A percentile compares a stretch with the other conserved stretches of the same genome.
These are phyloP conservation scores for Mollisia scopiformis DNA, from an alignment of 2,329 filamentous ascomycete genomes.

Conservation along the genomic window DNA sequence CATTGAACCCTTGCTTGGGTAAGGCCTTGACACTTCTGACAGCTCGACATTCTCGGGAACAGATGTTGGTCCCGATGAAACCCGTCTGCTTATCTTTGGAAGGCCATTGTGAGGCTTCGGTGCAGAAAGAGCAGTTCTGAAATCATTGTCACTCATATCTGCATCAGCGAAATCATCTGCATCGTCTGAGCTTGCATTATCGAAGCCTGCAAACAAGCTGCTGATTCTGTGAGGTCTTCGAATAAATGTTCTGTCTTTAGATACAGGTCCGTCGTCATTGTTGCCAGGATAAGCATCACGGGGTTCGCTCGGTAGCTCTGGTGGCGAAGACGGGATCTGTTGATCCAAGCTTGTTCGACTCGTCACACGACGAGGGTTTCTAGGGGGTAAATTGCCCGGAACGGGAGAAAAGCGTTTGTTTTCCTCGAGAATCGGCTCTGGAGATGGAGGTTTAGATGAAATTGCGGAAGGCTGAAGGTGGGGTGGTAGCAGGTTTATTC, in stretches of 20 bases:
- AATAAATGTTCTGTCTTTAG: constrained; percentile 55
- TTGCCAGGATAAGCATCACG: constrained; percentile 76
- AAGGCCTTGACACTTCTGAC: constrained; percentile 22
- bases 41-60: constrained; percentile 33
- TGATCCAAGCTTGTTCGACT: constrained; percentile 50
- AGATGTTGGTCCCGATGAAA: constrained; percentile 28
- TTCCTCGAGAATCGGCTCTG: constrained; percentile 41
- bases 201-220: constrained; percentile 86
- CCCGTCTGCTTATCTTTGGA: constrained; percentile 21
- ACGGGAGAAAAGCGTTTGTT: constrained; percentile 51
- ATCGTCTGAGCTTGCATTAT: constrained; percentile 70
- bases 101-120: constrained; percentile 50
- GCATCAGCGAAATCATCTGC: constrained; percentile 62
- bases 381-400: constrained; percentile 57
- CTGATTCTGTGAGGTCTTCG: constrained; percentile 75
- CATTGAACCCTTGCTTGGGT: constrained; percentile 18
- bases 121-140: constrained; percentile 65
- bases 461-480: constrained; percentile 82
- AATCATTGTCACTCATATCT: constrained; percentile 69
- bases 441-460: constrained; percentile 61
- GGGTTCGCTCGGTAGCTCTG: constrained; percentile 42
- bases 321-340: constrained; percentile 52
- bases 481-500: constrained; percentile 72
- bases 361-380: constrained; percentile 61
- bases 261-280: constrained; percentile 78